Percentiles rank a stretch among this genome's conserved stretches.
These are phyloP conservation scores for Halophytophthora polymorphica DNA, from an alignment of 352 stramenopile species.

Conservation along the genomic window DNA sequence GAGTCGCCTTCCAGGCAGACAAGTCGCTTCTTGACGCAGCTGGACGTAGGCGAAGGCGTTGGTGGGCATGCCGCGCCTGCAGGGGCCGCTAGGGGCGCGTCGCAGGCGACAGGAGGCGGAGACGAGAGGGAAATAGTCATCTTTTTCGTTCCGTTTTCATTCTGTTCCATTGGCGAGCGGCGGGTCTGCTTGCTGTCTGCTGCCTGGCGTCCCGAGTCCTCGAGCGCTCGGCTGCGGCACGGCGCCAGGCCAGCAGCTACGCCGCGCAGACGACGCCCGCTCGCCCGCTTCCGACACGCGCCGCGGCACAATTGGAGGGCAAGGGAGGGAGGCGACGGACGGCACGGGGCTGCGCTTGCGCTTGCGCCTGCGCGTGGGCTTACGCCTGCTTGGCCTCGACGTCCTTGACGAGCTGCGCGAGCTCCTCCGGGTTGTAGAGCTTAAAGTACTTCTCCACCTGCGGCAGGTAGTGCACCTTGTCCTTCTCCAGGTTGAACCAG, in stretches of 20 bases:
- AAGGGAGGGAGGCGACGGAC: not conserved
- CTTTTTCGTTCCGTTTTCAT: slow-evolving; percentile 28
- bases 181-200: not conserved
- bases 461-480: slow-evolving; percentile 85
- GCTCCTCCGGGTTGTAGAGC: slow-evolving; percentile 87
- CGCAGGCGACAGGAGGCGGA: too few species aligned
- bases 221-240: too few species aligned
- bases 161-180: slow-evolving; percentile 10
- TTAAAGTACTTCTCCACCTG: slow-evolving; percentile 89
- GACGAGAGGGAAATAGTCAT: slow-evolving; percentile 26
- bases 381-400: slow-evolving; percentile 82
- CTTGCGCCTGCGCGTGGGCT: slow-evolving; percentile 3
- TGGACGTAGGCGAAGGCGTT: too few species aligned
- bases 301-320: not conserved
- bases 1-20: too few species aligned
- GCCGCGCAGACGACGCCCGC: not conserved
- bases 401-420: slow-evolving; percentile 79
- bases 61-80: too few species aligned
- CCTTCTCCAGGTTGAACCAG: slow-evolving; percentile 87
- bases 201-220: slow-evolving; percentile 1
- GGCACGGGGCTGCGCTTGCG: not conserved
- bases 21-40: too few species aligned
- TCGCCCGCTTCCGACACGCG: not conserved
- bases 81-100: too few species aligned
- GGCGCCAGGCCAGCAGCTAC: not conserved